Evolutionary conservation across 805 yeast species (phyloP).

Genomic region (Metschnikowia lachancei): DNA sequence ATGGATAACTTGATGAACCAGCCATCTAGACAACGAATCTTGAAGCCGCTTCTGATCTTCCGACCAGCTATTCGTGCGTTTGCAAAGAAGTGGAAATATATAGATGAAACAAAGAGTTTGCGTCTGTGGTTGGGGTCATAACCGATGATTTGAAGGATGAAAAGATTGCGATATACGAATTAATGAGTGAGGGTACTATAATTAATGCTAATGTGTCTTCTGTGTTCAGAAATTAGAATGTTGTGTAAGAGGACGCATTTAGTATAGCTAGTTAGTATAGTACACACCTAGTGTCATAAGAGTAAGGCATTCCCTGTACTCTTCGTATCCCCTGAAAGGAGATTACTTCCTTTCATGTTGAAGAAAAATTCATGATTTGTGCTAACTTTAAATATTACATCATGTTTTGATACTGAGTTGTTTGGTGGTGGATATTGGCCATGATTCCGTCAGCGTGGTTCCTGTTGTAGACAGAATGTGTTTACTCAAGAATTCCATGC

Average conservation of each 20-base stretch:
- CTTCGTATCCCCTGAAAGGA: no score
- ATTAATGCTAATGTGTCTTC: no score
- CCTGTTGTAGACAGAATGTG: slow-evolving; percentile 84
- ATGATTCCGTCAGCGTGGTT: slow-evolving; percentile 70
- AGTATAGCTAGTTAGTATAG: no score
- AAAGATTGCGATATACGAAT: slow-evolving; percentile 83
- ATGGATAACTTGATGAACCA: slow-evolving; percentile 92
- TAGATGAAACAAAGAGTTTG: slow-evolving; percentile 94
- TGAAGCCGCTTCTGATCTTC: slow-evolving; percentile 80
- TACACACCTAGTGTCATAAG: no score
- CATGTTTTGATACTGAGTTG: no score
- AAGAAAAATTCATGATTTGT: no score
- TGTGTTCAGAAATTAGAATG: no score
- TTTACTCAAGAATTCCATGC: slow-evolving; percentile 62
- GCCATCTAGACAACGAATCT: slow-evolving; percentile 76
- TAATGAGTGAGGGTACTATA: slow-evolving; percentile 96
- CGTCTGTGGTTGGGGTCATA: slow-evolving; percentile 82
- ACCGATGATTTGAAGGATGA: slow-evolving; percentile 93
- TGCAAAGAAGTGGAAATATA: slow-evolving; percentile 90
- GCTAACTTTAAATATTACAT: no score
- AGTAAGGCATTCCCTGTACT: no score
- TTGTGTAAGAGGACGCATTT: no score
- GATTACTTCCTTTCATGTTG: no score
- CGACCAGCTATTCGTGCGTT: slow-evolving; percentile 93
- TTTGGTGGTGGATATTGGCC: slow-evolving; percentile 82